Conservation (phyloP, 176 grass and related monocot species). For the Stipa capillata region DNA sequence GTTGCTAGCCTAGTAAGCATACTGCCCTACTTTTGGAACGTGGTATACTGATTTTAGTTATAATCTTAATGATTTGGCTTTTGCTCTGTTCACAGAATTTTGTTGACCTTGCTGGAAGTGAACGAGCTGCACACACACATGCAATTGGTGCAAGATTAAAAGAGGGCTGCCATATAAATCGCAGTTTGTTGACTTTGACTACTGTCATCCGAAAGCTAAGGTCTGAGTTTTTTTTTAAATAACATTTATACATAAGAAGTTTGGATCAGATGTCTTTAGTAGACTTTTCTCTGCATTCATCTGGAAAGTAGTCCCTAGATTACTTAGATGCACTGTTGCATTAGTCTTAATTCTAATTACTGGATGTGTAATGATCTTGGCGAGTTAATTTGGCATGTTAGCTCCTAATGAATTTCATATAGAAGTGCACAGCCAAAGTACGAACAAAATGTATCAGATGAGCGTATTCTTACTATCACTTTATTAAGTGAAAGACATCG, state of each 20-base stretch:
- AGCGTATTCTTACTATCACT: background rate
- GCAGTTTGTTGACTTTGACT: conserved; percentile 85
- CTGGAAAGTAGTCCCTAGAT: conserved; percentile 11
- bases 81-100: conserved; percentile 64
- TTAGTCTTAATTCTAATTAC: conserved; percentile 2
- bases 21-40: background rate
- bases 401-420: background rate
- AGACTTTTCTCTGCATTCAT: background rate
- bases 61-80: conserved; percentile 10
- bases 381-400: background rate
- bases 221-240: conserved; percentile 18
- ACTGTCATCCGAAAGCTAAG: conserved; percentile 98
- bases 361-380: background rate
- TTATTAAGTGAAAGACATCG: background rate
- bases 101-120: conserved; percentile 98
- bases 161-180: conserved; percentile 98
- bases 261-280: background rate
- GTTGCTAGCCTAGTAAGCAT: conserved; percentile 82
- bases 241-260: background rate
- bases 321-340: background rate
- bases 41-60: conserved; percentile 17
- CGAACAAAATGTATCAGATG: background rate
- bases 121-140: conserved; percentile 86
- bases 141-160: conserved; percentile 80
- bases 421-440: background rate